Evolutionary conservation across 2,329 filamentous ascomycete species (phyloP), one percentile per base, ranked within the genome.

Genomic region (Penicillium olsonii): DNA sequence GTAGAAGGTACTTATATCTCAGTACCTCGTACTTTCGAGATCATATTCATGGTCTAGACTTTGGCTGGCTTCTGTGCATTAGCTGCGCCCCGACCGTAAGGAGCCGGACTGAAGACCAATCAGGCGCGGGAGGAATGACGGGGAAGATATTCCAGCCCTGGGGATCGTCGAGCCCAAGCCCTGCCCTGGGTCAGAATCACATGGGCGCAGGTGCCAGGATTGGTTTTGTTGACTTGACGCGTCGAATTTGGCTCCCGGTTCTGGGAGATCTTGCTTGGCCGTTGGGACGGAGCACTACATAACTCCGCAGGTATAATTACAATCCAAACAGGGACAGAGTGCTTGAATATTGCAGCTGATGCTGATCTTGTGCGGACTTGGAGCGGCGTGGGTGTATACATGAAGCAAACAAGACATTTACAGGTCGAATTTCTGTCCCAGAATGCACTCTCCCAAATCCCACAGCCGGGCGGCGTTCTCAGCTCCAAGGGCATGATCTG

Each of bases 21-120:
- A 4, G 8, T 24, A 24, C 22, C 8, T 8, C 22, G 22, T 24
- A 24, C 22, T 24, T 24, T 31, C 12, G 12, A 14, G 29, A n/a
- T 31, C 14, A 31, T 31, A n/a, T n/a, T 31, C 73, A 60, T 50
- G 34, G 22, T 17, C 34, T 37, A 38, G 42, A 29, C 17, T 42
- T 22, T 45, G 48, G 46, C 48, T 51, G 37, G n/a, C 38, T 48
- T 48, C 24, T 42, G 45, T 45, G 52, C 48, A 54, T 48, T 27
- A 48, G 44, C 45, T 29, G 29, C 40, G 42, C 39, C 34, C 44
- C 11, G 45, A 37, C 41, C 37, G 26, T 18, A 33, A 31, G 33
- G 27, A 31, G 12, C 12, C 29, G n/a, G 29, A 14, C n/a, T n/a
- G 12, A 31, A 31, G 6, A 6, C 29, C 29, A 31, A 31, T 31